Evolutionary conservation across 495 filamentous ascomycete species (phyloP).

Genomic region (Friedmanniomyces simplex): DNA sequence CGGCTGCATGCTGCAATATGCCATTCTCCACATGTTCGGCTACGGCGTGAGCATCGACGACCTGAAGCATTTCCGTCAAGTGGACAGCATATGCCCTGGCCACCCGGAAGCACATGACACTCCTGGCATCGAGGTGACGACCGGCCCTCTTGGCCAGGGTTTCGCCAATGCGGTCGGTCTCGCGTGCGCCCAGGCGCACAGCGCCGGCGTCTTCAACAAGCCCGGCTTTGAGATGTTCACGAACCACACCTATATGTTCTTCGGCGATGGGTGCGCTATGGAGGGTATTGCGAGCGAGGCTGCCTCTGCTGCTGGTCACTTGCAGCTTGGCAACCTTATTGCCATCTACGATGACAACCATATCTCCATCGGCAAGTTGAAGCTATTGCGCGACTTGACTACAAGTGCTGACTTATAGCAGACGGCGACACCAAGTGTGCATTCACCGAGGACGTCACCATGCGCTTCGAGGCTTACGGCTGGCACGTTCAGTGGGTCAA

Average conservation of each 20-base stretch:
- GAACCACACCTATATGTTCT: slow-evolving; percentile 95
- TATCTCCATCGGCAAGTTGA: slow-evolving; percentile 68
- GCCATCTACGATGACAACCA: slow-evolving; percentile 97
- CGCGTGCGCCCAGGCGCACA: slow-evolving; percentile 88
- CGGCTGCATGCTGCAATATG: slow-evolving; percentile 98
- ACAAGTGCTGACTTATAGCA: slow-evolving; percentile 19
- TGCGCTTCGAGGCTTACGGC: slow-evolving; percentile 95
- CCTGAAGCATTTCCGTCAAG: slow-evolving; percentile 75
- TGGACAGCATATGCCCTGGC: slow-evolving; percentile 92
- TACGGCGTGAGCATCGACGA: slow-evolving; percentile 79
- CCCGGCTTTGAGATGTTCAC: slow-evolving; percentile 81
- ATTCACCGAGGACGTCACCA: slow-evolving; percentile 94
- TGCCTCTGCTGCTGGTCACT: slow-evolving; percentile 82
- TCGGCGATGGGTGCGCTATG: slow-evolving; percentile 98
- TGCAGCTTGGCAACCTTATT: slow-evolving; percentile 96
- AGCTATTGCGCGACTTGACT: not conserved
- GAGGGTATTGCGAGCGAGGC: slow-evolving; percentile 95
- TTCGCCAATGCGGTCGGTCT: slow-evolving; percentile 93
- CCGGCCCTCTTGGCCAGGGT: slow-evolving; percentile 91
- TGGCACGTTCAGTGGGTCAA: slow-evolving; percentile 85
- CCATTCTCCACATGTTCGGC: slow-evolving; percentile 92
- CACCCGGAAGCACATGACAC: slow-evolving; percentile 97
- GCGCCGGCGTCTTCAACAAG: slow-evolving; percentile 90
- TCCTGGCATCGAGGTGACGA: slow-evolving; percentile 94
- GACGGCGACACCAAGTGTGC: slow-evolving; percentile 91